These are phyloP conservation scores for Hanseniaspora valbyensis DNA, from an alignment of 805 yeast genomes.

Conservation along the genomic window DNA sequence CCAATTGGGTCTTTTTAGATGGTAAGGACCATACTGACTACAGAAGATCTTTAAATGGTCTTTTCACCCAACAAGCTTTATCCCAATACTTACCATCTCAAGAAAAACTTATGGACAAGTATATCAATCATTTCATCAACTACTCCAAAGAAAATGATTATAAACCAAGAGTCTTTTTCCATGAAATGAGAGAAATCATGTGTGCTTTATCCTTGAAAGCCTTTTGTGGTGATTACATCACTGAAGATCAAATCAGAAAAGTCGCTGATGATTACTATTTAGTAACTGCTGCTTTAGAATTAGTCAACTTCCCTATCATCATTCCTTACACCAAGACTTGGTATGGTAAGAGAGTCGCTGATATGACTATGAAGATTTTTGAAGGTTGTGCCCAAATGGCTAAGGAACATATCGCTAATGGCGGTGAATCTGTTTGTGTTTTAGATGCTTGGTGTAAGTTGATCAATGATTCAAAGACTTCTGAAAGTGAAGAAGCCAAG, in stretches of 20 bases:
- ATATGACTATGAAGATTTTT: conserved; percentile 84
- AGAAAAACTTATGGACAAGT: conserved; percentile 74
- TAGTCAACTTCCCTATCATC: conserved; percentile 95
- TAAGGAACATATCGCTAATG: conserved; percentile 63
- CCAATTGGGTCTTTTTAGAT: conserved; percentile 95
- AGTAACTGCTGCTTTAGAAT: conserved; percentile 91
- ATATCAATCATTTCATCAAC: conserved; percentile 55
- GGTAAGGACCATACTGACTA: conserved; percentile 93
- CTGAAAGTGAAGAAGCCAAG: conserved; percentile 43
- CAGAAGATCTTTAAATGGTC: conserved; percentile 78
- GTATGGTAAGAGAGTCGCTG: conserved; percentile 92
- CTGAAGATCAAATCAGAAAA: conserved; percentile 76
- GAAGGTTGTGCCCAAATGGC: conserved; percentile 82
- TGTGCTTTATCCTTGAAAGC: conserved; percentile 89
- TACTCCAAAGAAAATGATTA: conserved; percentile 42
- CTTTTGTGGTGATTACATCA: conserved; percentile 90
- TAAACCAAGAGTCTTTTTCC: conserved; percentile 66
- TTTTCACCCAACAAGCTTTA: conserved; percentile 76
- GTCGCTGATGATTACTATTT: conserved; percentile 87
- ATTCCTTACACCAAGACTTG: conserved; percentile 94
- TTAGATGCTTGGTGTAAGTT: conserved; percentile 90
- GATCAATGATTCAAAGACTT: conserved; percentile 58
- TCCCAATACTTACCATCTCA: conserved; percentile 73
- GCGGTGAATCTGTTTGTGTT: conserved; percentile 74
- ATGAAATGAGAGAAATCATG: conserved; percentile 87